Evolutionary conservation across 352 stramenopile species (phyloP).

Genomic region (Globisporangium alternatum): DNA sequence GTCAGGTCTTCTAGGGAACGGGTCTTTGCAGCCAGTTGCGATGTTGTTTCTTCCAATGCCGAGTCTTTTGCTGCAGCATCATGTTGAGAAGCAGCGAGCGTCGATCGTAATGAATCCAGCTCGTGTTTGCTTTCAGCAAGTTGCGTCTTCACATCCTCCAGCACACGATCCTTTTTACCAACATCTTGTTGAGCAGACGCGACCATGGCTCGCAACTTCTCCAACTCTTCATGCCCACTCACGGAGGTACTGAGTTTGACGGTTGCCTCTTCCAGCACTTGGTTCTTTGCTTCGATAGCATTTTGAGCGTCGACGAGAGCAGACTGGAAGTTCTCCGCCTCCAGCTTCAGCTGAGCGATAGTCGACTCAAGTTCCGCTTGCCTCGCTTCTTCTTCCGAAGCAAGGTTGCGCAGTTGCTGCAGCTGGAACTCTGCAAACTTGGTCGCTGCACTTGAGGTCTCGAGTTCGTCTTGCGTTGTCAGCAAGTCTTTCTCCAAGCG

Average conservation of each 20-base stretch:
- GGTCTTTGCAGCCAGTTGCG: neutral
- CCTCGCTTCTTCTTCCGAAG: conserved; percentile 46
- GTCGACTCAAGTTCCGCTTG: conserved; percentile 26
- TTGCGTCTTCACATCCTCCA: conserved; percentile 14
- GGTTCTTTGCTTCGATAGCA: conserved; percentile 7
- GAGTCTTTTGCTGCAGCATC: neutral
- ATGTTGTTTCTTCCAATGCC: neutral
- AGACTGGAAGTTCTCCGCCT: conserved; percentile 17
- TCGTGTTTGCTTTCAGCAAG: conserved; percentile 8
- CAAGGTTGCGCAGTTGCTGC: conserved; percentile 58
- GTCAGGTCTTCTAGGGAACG: neutral
- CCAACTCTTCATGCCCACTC: conserved; percentile 6
- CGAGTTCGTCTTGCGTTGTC: conserved; percentile 68
- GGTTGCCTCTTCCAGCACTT: conserved; percentile 11
- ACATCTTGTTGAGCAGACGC: conserved; percentile 9
- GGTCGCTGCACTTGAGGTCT: conserved; percentile 67
- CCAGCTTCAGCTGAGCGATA: conserved; percentile 19
- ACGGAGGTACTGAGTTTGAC: neutral
- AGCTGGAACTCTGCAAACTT: conserved; percentile 85
- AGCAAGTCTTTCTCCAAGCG: conserved; percentile 64
- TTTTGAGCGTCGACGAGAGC: conserved; percentile 8
- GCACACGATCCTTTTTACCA: neutral
- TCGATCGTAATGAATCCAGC: conserved; percentile 3
- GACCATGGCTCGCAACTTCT: conserved; percentile 1
- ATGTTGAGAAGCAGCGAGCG: conserved; percentile 3